Conservation (phyloP, 2,329 filamentous ascomycete genomes). For the Ophiostoma perfectum region DNA sequence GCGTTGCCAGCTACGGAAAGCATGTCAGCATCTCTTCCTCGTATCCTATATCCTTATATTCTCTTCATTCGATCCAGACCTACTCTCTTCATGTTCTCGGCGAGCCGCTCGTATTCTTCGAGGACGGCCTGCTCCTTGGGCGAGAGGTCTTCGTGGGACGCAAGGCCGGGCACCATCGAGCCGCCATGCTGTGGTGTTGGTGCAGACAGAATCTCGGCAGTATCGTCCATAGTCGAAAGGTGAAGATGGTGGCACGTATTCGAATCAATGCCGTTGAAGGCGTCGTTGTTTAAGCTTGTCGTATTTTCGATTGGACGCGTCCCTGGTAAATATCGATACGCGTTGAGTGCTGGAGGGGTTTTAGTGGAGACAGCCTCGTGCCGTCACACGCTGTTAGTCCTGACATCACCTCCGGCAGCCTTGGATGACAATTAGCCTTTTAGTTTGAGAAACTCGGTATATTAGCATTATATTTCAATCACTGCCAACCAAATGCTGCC, state of each 20-base stretch:
- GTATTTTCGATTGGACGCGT: conserved; percentile 3
- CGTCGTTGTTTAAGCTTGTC: not conserved
- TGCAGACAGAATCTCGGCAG: conserved; percentile 20
- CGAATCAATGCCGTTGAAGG: not conserved
- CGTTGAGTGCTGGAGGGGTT: conserved; percentile 12
- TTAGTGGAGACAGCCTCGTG: conserved; percentile 5
- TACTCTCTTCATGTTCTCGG: conserved; percentile 89
- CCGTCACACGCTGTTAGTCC: not conserved
- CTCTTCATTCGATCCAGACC: not conserved
- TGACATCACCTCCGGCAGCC: not conserved
- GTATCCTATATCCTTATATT: not conserved
- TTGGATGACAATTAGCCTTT: too few relatives aligned
- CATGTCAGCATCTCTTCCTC: not conserved
- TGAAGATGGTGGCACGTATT: not conserved
- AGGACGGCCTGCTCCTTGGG: conserved; percentile 90
- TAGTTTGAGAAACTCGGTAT: too few relatives aligned
- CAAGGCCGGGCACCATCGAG: conserved; percentile 4
- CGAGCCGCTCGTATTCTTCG: conserved; percentile 83
- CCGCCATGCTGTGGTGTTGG: conserved; percentile 15
- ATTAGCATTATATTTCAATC: too few relatives aligned
- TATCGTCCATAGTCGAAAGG: conserved; percentile 23
- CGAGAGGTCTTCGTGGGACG: conserved; percentile 49
- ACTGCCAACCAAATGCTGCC: too few relatives aligned
- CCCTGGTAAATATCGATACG: not conserved
- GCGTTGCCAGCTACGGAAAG: conserved; percentile 47